phyloP scores from a whole-genome alignment of 441 rosid species.

The Breynia disticha region DNA sequence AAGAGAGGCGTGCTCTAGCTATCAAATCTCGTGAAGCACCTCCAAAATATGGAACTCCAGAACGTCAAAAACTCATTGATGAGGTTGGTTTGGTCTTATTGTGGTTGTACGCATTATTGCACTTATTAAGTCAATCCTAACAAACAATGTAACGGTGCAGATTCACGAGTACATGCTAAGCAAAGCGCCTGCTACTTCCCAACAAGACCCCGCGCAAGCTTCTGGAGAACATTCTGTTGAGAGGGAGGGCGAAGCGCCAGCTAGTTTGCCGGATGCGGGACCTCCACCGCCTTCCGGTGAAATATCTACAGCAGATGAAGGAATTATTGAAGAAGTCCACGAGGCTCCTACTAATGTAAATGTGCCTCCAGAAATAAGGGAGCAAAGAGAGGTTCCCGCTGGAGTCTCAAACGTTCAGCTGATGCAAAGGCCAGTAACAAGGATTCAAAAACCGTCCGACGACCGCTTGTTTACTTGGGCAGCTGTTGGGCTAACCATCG shows the following conservation, averaged over 20 bases:
- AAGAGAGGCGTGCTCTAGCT: conserved; percentile 68
- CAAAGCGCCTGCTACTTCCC: conserved; percentile 62
- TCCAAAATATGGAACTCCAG: conserved; percentile 63
- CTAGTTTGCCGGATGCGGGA: conserved; percentile 18
- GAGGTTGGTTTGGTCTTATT: conserved; percentile 38
- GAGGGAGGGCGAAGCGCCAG: conserved; percentile 23
- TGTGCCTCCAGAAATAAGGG: conserved; percentile 23
- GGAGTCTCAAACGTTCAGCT: no score
- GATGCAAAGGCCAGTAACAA: conserved; percentile 22
- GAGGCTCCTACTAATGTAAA: conserved; percentile 27
- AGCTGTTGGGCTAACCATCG: conserved; percentile 72
- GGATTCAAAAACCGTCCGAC: conserved; percentile 56
- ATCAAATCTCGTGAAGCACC: conserved; percentile 79
- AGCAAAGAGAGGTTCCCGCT: conserved; percentile 26
- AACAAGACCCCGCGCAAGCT: conserved; percentile 19
- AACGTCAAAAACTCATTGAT: conserved; percentile 76
- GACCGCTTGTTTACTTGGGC: conserved; percentile 80
- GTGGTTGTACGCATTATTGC: neutral
- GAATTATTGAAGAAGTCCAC: conserved; percentile 34
- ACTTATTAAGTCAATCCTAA: conserved; percentile 1
- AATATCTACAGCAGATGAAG: conserved; percentile 20
- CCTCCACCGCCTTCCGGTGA: conserved; percentile 16
- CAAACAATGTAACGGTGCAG: conserved; percentile 27
- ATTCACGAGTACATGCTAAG: conserved; percentile 74
- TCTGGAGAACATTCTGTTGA: conserved; percentile 24